Conservation (phyloP, 2,329 filamentous ascomycete species). For the Dactylellina cionopaga region DNA sequence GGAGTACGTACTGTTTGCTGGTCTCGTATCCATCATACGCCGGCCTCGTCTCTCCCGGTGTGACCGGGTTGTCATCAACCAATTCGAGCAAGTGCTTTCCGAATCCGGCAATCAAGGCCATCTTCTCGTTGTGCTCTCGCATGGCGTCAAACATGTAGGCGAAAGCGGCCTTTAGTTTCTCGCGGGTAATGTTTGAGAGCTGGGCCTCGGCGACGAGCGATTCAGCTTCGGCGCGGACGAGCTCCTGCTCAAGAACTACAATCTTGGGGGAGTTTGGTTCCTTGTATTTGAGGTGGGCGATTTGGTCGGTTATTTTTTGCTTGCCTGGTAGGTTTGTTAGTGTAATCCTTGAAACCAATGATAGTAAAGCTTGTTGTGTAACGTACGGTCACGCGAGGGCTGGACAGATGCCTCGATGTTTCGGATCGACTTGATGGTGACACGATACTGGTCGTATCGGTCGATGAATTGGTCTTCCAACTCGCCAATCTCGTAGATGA, state of each 20-base stretch:
- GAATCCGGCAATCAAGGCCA: slow-evolving; percentile 96
- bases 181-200: slow-evolving; percentile 97
- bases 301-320: slow-evolving; percentile 99
- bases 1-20: slow-evolving; percentile 76
- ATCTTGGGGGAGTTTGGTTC: slow-evolving; percentile 98
- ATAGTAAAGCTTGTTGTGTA: neutral
- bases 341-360: slow-evolving; percentile 2
- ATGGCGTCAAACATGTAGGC: slow-evolving; percentile 98
- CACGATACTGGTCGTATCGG: slow-evolving; percentile 97
- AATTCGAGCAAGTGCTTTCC: slow-evolving; percentile 98
- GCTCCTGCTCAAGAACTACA: slow-evolving; percentile 96
- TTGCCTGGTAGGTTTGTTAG: slow-evolving; percentile 72
- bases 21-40: slow-evolving; percentile 98
- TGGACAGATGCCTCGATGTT: slow-evolving; percentile 99
- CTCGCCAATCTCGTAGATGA: slow-evolving; percentile 98
- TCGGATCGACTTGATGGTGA: slow-evolving; percentile 98
- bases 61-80: slow-evolving; percentile 95
- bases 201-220: slow-evolving; percentile 98
- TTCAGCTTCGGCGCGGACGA: slow-evolving; percentile 96
- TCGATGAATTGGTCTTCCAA: slow-evolving; percentile 98
- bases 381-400: slow-evolving; percentile 92
- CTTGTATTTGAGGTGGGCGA: slow-evolving; percentile 99
- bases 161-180: slow-evolving; percentile 99
- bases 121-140: slow-evolving; percentile 96
- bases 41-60: slow-evolving; percentile 91